Conservation (phyloP, 208 protist species). For the Crithidia acanthocephali region DNA sequence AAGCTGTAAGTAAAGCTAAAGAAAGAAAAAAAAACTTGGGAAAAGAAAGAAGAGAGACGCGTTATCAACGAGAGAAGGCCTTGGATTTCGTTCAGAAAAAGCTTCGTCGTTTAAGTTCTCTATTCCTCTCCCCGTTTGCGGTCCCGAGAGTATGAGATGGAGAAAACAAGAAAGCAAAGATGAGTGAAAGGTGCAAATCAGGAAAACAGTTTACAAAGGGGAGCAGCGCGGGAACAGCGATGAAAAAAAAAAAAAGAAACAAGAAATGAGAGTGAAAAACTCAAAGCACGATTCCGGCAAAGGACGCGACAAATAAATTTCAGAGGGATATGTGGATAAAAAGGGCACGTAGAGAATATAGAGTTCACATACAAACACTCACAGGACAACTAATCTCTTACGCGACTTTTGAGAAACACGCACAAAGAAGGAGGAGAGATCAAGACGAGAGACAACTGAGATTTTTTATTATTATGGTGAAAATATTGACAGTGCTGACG, state of each 20-base stretch:
- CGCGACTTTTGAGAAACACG: slow-evolving; percentile 16
- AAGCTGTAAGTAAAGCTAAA: neutral
- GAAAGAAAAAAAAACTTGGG: neutral
- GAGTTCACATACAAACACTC: neutral
- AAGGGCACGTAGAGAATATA: neutral
- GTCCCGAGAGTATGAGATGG: slow-evolving; percentile 2
- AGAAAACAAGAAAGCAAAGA: slow-evolving; percentile 3
- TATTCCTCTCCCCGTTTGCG: neutral
- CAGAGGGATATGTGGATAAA: neutral
- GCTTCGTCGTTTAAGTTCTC: neutral
- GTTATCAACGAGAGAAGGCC: neutral
- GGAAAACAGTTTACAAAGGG: neutral
- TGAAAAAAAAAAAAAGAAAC: slow-evolving; percentile 3
- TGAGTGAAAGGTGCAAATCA: slow-evolving; percentile 8
- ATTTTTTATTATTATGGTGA: neutral
- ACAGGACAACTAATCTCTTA: neutral
- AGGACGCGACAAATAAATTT: neutral
- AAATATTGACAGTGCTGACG: neutral
- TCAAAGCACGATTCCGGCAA: neutral
- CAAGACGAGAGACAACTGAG: neutral
- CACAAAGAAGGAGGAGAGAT: neutral
- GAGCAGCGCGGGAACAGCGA: neutral
- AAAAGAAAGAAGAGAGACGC: neutral
- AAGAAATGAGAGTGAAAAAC: neutral
- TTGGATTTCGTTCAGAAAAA: neutral